These are phyloP conservation scores for Russula lepida DNA, from an alignment of 768 basidiomycete genomes.

Conservation along the genomic window DNA sequence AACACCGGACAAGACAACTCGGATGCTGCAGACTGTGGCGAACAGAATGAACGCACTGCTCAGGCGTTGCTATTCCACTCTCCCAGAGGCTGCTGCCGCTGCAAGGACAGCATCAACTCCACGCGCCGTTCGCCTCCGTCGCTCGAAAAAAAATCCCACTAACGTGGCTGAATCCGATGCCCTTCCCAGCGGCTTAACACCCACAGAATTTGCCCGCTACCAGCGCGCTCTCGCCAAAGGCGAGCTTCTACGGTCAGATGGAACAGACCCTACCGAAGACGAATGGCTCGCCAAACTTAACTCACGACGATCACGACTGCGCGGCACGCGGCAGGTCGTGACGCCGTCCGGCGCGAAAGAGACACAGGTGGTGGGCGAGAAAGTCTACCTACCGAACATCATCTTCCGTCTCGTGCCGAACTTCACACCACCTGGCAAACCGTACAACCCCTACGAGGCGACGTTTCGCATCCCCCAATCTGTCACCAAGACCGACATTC, in stretches of 20 bases:
- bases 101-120: slow-evolving; percentile 68
- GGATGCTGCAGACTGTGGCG: neutral
- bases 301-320: slow-evolving; percentile 52
- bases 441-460: slow-evolving; percentile 92
- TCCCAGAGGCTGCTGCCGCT: slow-evolving; percentile 33
- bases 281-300: slow-evolving; percentile 55
- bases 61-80: slow-evolving; percentile 35
- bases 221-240: slow-evolving; percentile 48
- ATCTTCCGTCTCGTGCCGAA: slow-evolving; percentile 80
- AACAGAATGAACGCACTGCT: slow-evolving; percentile 31
- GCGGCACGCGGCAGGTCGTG: slow-evolving; percentile 42
- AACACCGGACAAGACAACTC: neutral
- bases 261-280: slow-evolving; percentile 35
- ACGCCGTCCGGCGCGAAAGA: slow-evolving; percentile 36
- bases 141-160: slow-evolving; percentile 41
- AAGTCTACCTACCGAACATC: slow-evolving; percentile 85
- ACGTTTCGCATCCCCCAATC: slow-evolving; percentile 88
- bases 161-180: slow-evolving; percentile 37
- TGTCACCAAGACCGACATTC: slow-evolving; percentile 87
- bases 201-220: slow-evolving; percentile 55
- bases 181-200: slow-evolving; percentile 49
- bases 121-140: slow-evolving; percentile 62
- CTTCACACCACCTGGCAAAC: slow-evolving; percentile 58
- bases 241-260: slow-evolving; percentile 32
- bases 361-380: slow-evolving; percentile 61